Evolutionary conservation across 305 asterid species (phyloP), one percentile per base, ranked within the genome.

Genomic region (Striga hermonthica): DNA sequence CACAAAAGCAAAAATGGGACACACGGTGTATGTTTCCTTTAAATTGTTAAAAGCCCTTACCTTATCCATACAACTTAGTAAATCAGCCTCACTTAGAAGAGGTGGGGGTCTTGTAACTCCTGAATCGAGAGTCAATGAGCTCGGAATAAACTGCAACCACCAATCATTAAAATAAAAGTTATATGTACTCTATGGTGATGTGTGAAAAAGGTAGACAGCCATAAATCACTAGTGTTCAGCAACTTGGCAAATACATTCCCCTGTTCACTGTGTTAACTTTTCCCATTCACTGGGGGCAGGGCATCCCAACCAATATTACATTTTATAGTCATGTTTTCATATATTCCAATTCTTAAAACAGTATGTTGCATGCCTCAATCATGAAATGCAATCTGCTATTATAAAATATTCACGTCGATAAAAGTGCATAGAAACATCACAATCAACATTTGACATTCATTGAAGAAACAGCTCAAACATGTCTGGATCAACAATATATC

Each of bases 81-180:
- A 84, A 85, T 93, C 97, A 66, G 99, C 95, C 82, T 93, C 99
- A 78, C 95, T 88, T 79, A 93, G 78, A 64, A 85, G 96, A 64
- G 99, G 95, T 15, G 96, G 99, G 67, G 97, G 96, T 77, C 97
- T 88, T 58, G 97, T 93, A 71, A 88, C 90, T 76, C 96, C 99
- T 69, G 97, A 84, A 73, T 90, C 99, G 68, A 93, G 97, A 54
- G 95, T 90, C 86, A 90, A 70, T 31, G 95, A 71, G 49, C 92
- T 78, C 34, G 97, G 99, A 9, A 73, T 77, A 84, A 90, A 90
- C 99, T 90, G 95, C 84, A 60, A 69, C 39, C 34, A 75, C 34
- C 62, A 78, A 60, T 48, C 60, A 63, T 62, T 67, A 67, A 13
- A 55, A 14, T 60, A 15, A 40, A 61, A 56, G 22, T 43, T 37